A percentile compares a stretch with the other conserved stretches of the same genome.
Conservation (phyloP, 352 stramenopile species). For the Thraustochytrium striatum region DNA sequence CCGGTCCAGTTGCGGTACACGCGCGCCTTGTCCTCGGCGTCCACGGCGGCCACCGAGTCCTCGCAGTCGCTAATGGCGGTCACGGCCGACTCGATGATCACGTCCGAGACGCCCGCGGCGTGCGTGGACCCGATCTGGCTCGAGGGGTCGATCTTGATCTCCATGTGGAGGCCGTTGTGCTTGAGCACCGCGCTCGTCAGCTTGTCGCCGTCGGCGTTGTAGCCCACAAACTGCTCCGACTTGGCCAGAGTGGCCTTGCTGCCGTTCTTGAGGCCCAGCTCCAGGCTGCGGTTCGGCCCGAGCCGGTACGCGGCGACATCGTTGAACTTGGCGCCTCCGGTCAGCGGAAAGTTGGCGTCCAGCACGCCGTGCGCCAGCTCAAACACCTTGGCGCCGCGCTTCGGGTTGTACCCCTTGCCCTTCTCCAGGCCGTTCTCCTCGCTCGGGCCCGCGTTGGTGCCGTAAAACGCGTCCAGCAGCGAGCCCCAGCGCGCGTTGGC, state of each 20-base stretch:
- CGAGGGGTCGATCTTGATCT: slow-evolving; percentile 53
- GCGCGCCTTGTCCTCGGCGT: slow-evolving; percentile 55
- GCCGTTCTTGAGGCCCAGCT: slow-evolving; percentile 43
- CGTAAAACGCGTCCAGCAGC: slow-evolving; percentile 56
- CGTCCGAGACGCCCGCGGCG: slow-evolving; percentile 48
- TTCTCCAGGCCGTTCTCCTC: slow-evolving; percentile 49
- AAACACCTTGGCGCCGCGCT: slow-evolving; percentile 53
- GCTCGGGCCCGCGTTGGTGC: slow-evolving; percentile 50
- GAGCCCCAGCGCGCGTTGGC: slow-evolving; percentile 56
- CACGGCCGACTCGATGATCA: slow-evolving; percentile 53
- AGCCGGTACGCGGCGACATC: slow-evolving; percentile 46
- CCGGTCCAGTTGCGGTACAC: slow-evolving; percentile 54
- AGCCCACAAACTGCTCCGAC: slow-evolving; percentile 51
- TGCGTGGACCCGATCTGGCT: slow-evolving; percentile 26
- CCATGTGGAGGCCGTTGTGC: slow-evolving; percentile 54
- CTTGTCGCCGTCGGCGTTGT: not conserved
- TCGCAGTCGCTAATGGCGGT: slow-evolving; percentile 56
- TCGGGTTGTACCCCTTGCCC: slow-evolving; percentile 52
- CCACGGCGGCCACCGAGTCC: slow-evolving; percentile 55
- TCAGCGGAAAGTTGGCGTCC: slow-evolving; percentile 52
- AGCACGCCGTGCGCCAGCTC: slow-evolving; percentile 50
- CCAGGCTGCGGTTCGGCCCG: not conserved
- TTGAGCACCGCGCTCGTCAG: slow-evolving; percentile 45
- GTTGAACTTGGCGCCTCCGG: slow-evolving; percentile 27
- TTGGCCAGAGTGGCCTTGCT: slow-evolving; percentile 43